Evolutionary conservation across 1,139 yeast genomes (phyloP).

Genomic region (Scheffersomyces segobiensis): DNA sequence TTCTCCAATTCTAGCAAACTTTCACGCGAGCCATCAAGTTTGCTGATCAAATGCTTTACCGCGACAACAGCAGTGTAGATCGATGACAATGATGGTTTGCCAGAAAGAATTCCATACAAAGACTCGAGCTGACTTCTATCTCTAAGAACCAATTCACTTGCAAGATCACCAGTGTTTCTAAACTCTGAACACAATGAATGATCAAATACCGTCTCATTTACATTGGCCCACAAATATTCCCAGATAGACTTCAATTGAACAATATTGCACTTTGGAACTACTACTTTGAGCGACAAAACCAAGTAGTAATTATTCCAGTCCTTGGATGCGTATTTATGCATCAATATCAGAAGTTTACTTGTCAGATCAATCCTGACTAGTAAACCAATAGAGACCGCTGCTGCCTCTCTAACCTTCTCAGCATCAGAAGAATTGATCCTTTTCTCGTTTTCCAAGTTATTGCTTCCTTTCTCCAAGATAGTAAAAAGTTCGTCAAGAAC

Average conservation of each 20-base stretch:
- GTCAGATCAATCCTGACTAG: slow-evolving; percentile 39
- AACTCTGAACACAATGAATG: slow-evolving; percentile 15
- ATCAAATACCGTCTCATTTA: slow-evolving; percentile 8
- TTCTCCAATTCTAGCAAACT: slow-evolving; percentile 14
- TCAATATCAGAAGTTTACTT: neutral
- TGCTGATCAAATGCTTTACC: slow-evolving; percentile 32
- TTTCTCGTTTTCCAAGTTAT: neutral
- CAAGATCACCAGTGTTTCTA: slow-evolving; percentile 15
- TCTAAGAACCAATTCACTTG: slow-evolving; percentile 10
- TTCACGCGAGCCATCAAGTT: slow-evolving; percentile 13
- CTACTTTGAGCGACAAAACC: slow-evolving; percentile 10
- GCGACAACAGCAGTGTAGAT: slow-evolving; percentile 35
- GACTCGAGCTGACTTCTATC: slow-evolving; percentile 8
- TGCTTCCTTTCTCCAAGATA: neutral
- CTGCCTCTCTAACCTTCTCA: slow-evolving; percentile 23
- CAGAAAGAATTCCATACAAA: slow-evolving; percentile 16
- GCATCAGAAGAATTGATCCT: neutral
- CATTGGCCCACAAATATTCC: slow-evolving; percentile 12
- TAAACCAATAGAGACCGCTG: slow-evolving; percentile 57
- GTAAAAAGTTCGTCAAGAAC: slow-evolving; percentile 7
- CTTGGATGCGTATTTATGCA: neutral
- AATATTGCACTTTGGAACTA: slow-evolving; percentile 6
- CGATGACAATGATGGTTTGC: slow-evolving; percentile 15
- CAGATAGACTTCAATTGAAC: slow-evolving; percentile 11
- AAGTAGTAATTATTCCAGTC: slow-evolving; percentile 5